These are phyloP conservation scores for Gaeumannomyces tritici DNA, from an alignment of 2,329 filamentous ascomycete species.

Conservation along the genomic window DNA sequence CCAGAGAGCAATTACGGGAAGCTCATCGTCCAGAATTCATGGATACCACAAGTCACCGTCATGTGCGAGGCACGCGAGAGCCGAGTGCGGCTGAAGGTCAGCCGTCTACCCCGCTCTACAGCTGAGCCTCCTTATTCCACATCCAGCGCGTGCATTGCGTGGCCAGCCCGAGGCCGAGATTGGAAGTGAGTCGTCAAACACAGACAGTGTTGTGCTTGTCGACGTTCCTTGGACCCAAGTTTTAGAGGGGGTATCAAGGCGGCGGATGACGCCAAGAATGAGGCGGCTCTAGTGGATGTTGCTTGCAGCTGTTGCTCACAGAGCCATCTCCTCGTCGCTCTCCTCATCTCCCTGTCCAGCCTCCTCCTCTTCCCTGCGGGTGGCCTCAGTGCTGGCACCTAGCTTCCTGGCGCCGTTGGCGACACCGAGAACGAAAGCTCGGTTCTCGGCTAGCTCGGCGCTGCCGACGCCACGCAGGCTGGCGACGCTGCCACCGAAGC, in stretches of 20 bases:
- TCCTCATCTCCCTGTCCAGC: slow-evolving; percentile 47
- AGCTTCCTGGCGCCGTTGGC: slow-evolving; percentile 83
- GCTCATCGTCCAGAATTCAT: neutral
- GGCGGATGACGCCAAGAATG: neutral
- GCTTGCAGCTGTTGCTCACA: neutral
- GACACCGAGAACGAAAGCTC: slow-evolving; percentile 75
- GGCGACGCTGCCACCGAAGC: slow-evolving; percentile 61
- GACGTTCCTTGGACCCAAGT: neutral
- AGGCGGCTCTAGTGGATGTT: neutral
- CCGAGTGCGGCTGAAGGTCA: neutral
- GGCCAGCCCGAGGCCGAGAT: neutral
- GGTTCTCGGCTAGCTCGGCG: slow-evolving; percentile 84
- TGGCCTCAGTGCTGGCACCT: slow-evolving; percentile 69
- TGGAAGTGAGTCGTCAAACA: neutral
- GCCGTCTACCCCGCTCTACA: neutral
- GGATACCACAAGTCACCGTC: neutral
- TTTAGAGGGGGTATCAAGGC: neutral
- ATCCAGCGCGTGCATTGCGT: neutral
- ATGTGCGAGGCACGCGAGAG: neutral
- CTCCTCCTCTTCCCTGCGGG: slow-evolving; percentile 65
- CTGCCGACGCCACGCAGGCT: slow-evolving; percentile 68
- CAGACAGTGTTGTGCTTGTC: neutral
- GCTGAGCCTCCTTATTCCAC: neutral
- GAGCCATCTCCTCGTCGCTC: slow-evolving; percentile 42
- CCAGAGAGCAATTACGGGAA: too few relatives aligned